A percentile compares a stretch with the other conserved stretches of the same genome.
Evolutionary conservation across 805 yeast genomes (phyloP).

Genomic region (Pichia scutulata): DNA sequence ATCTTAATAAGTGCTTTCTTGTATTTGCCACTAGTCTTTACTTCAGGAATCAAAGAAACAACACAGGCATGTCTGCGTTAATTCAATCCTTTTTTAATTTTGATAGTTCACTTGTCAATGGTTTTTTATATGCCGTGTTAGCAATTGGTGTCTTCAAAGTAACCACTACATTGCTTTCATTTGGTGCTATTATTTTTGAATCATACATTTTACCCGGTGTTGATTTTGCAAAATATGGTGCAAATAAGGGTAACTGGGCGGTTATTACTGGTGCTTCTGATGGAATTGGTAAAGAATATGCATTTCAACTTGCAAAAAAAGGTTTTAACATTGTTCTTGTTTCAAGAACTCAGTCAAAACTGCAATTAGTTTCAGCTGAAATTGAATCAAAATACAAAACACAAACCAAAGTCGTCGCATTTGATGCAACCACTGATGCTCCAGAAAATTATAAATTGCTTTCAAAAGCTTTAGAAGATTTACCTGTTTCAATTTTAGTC

Average conservation of each 20-base stretch:
- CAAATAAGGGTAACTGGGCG: slow-evolving; percentile 75
- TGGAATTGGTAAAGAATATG: slow-evolving; percentile 92
- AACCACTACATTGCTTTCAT: slow-evolving; percentile 42
- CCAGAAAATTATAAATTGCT: slow-evolving; percentile 50
- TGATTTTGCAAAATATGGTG: slow-evolving; percentile 64
- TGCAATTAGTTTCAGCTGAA: slow-evolving; percentile 57
- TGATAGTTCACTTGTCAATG: slow-evolving; percentile 7
- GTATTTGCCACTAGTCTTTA: neutral
- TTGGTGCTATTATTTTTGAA: slow-evolving; percentile 48
- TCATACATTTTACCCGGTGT: slow-evolving; percentile 57
- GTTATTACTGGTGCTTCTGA: slow-evolving; percentile 96
- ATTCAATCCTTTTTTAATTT: neutral
- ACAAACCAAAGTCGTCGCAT: slow-evolving; percentile 57
- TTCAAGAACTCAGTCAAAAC: slow-evolving; percentile 75
- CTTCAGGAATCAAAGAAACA: neutral
- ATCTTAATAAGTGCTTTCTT: too few relatives aligned
- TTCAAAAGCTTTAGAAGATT: slow-evolving; percentile 35
- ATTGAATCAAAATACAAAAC: slow-evolving; percentile 54
- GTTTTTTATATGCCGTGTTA: slow-evolving; percentile 34
- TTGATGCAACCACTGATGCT: slow-evolving; percentile 67
- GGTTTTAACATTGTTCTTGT: slow-evolving; percentile 81
- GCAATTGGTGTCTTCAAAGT: slow-evolving; percentile 58
- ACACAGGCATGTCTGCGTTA: neutral
- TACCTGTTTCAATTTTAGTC: slow-evolving; percentile 67
- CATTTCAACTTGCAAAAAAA: slow-evolving; percentile 73